Evolutionary conservation across 2,329 filamentous ascomycete species (phyloP).

Genomic region (Cadophora luteo-olivacea): DNA sequence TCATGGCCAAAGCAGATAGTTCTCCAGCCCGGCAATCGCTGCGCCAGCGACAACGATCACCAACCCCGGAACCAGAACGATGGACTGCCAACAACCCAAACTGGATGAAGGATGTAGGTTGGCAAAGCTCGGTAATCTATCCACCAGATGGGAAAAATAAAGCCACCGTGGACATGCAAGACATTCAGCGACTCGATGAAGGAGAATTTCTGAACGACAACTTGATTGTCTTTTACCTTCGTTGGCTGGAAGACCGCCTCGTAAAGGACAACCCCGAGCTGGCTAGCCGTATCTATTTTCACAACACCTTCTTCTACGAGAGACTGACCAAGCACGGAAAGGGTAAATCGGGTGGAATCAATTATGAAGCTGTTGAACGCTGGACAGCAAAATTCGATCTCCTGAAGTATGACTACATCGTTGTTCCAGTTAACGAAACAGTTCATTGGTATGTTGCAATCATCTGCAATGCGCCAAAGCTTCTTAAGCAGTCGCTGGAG

Average conservation of each 20-base stretch:
- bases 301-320: slow-evolving; percentile 92
- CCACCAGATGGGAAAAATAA: slow-evolving; percentile 63
- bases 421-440: slow-evolving; percentile 89
- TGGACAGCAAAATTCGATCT: slow-evolving; percentile 91
- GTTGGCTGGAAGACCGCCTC: slow-evolving; percentile 70
- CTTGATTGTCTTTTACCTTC: slow-evolving; percentile 86
- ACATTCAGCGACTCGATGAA: slow-evolving; percentile 80
- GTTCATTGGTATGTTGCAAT: slow-evolving; percentile 95
- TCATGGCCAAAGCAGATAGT: background rate
- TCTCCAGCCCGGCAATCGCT: slow-evolving; percentile 3
- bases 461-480: slow-evolving; percentile 82
- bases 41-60: slow-evolving; percentile 13
- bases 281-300: slow-evolving; percentile 77
- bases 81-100: slow-evolving; percentile 59
- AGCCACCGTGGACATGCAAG: slow-evolving; percentile 71
- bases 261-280: slow-evolving; percentile 60
- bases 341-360: slow-evolving; percentile 64
- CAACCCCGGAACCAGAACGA: slow-evolving; percentile 38
- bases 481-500: slow-evolving; percentile 50
- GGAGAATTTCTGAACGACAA: slow-evolving; percentile 93
- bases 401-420: slow-evolving; percentile 84
- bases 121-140: slow-evolving; percentile 67
- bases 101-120: slow-evolving; percentile 55
- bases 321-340: slow-evolving; percentile 68
- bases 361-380: slow-evolving; percentile 82